A percentile compares a stretch with the other conserved stretches of the same genome.
These are phyloP conservation scores for Auricularia cornea DNA, from an alignment of 768 basidiomycete genomes.

Conservation along the genomic window DNA sequence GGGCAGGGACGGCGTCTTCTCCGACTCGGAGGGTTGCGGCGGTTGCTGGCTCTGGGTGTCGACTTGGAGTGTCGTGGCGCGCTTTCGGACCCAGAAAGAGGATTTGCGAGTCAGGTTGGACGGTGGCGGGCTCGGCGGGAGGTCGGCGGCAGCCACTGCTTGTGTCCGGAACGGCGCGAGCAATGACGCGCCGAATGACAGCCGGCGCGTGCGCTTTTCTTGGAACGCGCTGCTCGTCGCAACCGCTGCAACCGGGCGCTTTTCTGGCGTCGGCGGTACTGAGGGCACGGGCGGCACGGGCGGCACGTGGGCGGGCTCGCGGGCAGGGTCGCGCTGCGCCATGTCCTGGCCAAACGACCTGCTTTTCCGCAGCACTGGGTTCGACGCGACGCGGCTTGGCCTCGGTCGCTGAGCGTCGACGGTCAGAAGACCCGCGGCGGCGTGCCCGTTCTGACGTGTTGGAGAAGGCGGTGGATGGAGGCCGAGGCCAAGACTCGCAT, in stretches of 20 bases:
- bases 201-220: neutral
- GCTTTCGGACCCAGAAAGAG: neutral
- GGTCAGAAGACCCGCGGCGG: neutral
- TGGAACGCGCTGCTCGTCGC: neutral
- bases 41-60: neutral
- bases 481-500: conserved; percentile 51
- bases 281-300: no score
- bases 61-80: neutral
- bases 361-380: neutral
- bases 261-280: neutral
- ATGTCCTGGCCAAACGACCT: neutral
- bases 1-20: conserved; percentile 22
- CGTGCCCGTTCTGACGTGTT: neutral
- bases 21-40: neutral
- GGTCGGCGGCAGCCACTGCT: neutral
- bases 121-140: neutral
- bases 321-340: neutral
- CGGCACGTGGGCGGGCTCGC: neutral
- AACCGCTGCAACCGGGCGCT: neutral
- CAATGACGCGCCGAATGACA: neutral
- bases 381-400: neutral
- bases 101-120: neutral
- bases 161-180: neutral
- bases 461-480: conserved; percentile 24
- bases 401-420: neutral